These are phyloP conservation scores for Extremus antarcticus DNA, from an alignment of 495 filamentous ascomycete species.

Conservation along the genomic window DNA sequence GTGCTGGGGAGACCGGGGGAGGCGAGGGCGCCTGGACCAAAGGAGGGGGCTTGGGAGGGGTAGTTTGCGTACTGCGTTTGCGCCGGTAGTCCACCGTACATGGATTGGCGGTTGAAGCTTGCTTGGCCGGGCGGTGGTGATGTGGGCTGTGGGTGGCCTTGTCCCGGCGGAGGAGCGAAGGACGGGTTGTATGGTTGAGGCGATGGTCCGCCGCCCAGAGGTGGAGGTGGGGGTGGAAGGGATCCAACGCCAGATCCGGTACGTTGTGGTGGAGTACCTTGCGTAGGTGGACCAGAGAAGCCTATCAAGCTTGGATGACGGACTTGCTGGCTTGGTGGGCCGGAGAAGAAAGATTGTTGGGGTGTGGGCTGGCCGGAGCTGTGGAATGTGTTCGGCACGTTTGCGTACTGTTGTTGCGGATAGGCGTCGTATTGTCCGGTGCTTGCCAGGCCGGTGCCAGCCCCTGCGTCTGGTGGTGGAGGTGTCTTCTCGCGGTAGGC, in stretches of 20 bases:
- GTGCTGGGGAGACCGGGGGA: constrained; percentile 8
- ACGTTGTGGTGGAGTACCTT: constrained; percentile 2
- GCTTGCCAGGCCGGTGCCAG: constrained; percentile 51
- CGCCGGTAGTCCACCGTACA: constrained; percentile 2
- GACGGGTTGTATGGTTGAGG: constrained; percentile 15
- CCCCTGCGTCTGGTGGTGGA: constrained; percentile 60
- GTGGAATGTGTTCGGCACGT: constrained; percentile 27
- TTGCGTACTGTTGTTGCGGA: constrained; percentile 20
- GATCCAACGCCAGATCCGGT: constrained; percentile 7
- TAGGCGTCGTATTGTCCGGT: constrained; percentile 43
- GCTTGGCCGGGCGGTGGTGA: constrained; percentile 15
- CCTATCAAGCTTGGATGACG: constrained; percentile 27
- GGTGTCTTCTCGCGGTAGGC: constrained; percentile 82
- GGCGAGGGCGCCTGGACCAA: constrained; percentile 20
- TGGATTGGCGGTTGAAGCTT: constrained; percentile 7
- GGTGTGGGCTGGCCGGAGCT: constrained; percentile 33
- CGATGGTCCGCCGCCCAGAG: constrained; percentile 9
- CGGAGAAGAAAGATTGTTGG: constrained; percentile 30
- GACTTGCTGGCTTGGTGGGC: constrained; percentile 24
- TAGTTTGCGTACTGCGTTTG: constrained; percentile 24
- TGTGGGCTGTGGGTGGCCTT: constrained; percentile 5
- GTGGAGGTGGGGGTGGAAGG: constrained; percentile 16
- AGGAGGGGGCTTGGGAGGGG: constrained; percentile 15
- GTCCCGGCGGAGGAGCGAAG: constrained; percentile 6
- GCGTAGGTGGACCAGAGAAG: constrained; percentile 11